Conservation (phyloP, 2,329 filamentous ascomycete species). For the Ilyonectria robusta region DNA sequence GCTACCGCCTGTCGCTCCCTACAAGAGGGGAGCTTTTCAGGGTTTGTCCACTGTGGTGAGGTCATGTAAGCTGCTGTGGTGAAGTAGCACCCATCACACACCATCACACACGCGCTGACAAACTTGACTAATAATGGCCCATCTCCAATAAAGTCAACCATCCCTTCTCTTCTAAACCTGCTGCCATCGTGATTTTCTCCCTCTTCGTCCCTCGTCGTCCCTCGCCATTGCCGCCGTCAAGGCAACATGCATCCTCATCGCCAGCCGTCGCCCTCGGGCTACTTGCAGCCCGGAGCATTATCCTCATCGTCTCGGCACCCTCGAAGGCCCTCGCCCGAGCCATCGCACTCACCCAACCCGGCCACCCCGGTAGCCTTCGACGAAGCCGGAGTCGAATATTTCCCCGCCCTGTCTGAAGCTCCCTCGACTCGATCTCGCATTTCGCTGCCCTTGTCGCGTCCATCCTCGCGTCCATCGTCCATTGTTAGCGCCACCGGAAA, state of each 20-base stretch:
- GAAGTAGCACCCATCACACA: background rate
- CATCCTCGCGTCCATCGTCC: slow-evolving; percentile 23
- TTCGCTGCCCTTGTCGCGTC: slow-evolving; percentile 27
- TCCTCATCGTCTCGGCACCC: slow-evolving; percentile 1
- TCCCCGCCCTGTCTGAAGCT: slow-evolving; percentile 40
- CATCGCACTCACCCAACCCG: slow-evolving; percentile 31
- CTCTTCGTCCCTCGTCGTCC: background rate
- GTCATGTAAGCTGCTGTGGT: slow-evolving; percentile 1
- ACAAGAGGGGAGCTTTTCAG: background rate
- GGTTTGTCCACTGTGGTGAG: background rate
- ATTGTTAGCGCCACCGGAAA: slow-evolving; percentile 10
- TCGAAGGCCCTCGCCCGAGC: background rate
- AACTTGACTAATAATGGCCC: background rate
- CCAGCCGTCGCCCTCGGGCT: slow-evolving; percentile 38
- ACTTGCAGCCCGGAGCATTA: slow-evolving; percentile 17
- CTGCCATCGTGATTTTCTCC: background rate
- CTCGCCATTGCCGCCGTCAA: slow-evolving; percentile 27
- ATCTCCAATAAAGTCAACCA: background rate
- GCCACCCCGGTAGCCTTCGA: slow-evolving; percentile 37
- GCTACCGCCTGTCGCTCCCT: too few species aligned
- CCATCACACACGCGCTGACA: slow-evolving; percentile 4
- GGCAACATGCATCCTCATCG: slow-evolving; percentile 42
- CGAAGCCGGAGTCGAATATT: slow-evolving; percentile 44
- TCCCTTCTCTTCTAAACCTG: slow-evolving; percentile 1
- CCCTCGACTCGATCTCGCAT: slow-evolving; percentile 44